A percentile compares a stretch with the other conserved stretches of the same genome.
Conservation (phyloP, 192 early-diverging fungal species). For the Dissophora ornata region DNA sequence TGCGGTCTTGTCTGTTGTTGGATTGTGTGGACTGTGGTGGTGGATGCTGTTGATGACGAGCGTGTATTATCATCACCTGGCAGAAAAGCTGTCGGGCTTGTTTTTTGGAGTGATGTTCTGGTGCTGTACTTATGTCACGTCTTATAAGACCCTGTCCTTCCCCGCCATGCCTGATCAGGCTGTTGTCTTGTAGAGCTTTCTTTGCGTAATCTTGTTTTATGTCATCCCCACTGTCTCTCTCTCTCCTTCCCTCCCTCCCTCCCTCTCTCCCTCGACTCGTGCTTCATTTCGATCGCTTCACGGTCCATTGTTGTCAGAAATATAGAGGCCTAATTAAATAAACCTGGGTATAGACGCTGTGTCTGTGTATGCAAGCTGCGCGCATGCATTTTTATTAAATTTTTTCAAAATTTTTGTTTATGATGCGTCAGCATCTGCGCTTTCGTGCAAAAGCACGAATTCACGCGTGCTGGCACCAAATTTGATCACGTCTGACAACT, state of each 20-base stretch:
- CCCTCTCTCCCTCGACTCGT: no score
- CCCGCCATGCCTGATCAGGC: constrained; percentile 47
- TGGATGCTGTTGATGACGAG: constrained; percentile 82
- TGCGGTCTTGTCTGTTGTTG: constrained; percentile 53
- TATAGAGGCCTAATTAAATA: no score
- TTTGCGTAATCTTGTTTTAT: no score
- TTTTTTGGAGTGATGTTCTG: constrained; percentile 78
- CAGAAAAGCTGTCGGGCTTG: constrained; percentile 76
- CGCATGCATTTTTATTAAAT: no score
- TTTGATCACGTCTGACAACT: constrained; percentile 84
- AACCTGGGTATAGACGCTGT: no score
- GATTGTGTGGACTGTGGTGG: constrained; percentile 73
- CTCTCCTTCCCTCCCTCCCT: no score
- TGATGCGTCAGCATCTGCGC: constrained; percentile 27
- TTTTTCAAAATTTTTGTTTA: not conserved
- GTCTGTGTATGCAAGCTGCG: no score
- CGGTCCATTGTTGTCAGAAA: no score
- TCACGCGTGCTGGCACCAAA: constrained; percentile 94
- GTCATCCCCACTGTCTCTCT: no score
- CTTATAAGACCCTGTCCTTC: constrained; percentile 32
- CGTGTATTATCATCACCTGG: constrained; percentile 79
- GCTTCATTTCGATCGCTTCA: no score
- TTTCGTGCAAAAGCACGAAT: constrained; percentile 88
- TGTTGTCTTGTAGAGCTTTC: constrained; percentile 4
- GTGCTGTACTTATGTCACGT: constrained; percentile 59